Evolutionary conservation across 1,284 basidiomycete species (phyloP).

Genomic region (Wallemia hederae): DNA sequence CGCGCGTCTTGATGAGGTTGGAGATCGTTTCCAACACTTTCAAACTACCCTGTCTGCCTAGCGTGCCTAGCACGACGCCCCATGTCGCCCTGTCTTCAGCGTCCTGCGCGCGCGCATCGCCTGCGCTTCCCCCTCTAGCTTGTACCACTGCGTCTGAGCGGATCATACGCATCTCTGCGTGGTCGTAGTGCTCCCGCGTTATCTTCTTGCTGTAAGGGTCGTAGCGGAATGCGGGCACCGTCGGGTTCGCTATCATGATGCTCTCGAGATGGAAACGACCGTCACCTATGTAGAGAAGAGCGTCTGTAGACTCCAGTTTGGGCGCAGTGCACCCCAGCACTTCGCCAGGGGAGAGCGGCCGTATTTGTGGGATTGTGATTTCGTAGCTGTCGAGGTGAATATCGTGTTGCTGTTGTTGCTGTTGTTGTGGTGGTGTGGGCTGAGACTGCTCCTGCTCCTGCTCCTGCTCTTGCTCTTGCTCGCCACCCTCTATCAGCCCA

Average conservation of each 20-base stretch:
- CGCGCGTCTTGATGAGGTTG: slow-evolving; percentile 25
- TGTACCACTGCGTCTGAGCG: slow-evolving; percentile 46
- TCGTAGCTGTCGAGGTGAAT: slow-evolving; percentile 31
- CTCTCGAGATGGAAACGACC: slow-evolving; percentile 94
- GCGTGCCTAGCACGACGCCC: slow-evolving; percentile 85
- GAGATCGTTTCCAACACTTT: slow-evolving; percentile 55
- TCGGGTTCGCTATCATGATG: slow-evolving; percentile 96
- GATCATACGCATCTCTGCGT: slow-evolving; percentile 50
- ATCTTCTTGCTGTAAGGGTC: slow-evolving; percentile 96
- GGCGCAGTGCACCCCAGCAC: slow-evolving; percentile 94
- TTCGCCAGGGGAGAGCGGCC: slow-evolving; percentile 84
- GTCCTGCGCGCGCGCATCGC: slow-evolving; percentile 5
- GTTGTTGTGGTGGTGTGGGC: too few relatives aligned
- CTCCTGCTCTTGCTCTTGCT: not conserved
- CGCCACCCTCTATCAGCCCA: not conserved
- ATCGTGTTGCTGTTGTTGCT: slow-evolving; percentile 15
- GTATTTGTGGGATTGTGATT: slow-evolving; percentile 54
- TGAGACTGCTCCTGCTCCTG: slow-evolving; percentile 1
- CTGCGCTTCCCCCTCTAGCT: slow-evolving; percentile 17
- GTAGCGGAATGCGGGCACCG: slow-evolving; percentile 86
- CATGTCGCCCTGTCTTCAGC: slow-evolving; percentile 22
- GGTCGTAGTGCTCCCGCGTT: slow-evolving; percentile 73
- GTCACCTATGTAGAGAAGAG: slow-evolving; percentile 78
- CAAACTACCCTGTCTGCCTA: slow-evolving; percentile 79
- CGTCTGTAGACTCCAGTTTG: slow-evolving; percentile 37